Evolutionary conservation across 495 filamentous ascomycete genomes (phyloP).

Genomic region (Cladorrhinum samala): DNA sequence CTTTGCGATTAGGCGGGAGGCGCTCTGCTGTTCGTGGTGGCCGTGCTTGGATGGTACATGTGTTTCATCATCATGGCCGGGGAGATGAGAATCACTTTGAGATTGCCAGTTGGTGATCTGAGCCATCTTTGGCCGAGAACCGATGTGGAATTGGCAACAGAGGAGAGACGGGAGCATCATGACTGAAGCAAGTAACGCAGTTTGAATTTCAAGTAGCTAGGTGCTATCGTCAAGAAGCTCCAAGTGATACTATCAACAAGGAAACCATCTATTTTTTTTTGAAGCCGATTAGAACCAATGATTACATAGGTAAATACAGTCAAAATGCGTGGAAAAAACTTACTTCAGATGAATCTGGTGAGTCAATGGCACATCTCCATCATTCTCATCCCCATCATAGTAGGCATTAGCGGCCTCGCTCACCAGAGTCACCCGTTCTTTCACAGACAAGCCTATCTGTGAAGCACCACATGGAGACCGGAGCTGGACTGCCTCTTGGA

Average conservation of each 20-base stretch:
- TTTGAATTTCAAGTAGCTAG: too few relatives aligned
- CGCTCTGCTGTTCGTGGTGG: conserved; percentile 45
- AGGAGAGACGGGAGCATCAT: conserved; percentile 27
- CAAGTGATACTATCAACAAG: too few relatives aligned
- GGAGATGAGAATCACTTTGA: conserved; percentile 50
- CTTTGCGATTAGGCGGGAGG: conserved; percentile 34
- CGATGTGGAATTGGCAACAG: conserved; percentile 37
- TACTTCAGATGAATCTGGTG: neutral
- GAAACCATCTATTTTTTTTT: too few relatives aligned
- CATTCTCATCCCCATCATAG: neutral
- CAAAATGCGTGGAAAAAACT: neutral
- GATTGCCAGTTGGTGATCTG: conserved; percentile 48
- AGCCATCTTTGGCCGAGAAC: conserved; percentile 48
- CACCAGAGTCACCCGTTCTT: neutral
- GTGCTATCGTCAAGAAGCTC: too few relatives aligned
- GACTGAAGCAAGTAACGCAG: neutral
- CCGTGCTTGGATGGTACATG: conserved; percentile 50
- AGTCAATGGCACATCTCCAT: neutral
- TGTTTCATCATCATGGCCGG: conserved; percentile 49
- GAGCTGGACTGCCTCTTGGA: neutral
- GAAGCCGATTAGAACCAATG: too few relatives aligned
- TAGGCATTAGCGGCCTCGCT: neutral
- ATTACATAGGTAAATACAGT: too few relatives aligned
- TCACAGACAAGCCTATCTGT: neutral
- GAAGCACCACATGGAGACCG: neutral